Base-by-base conservation (phyloP, 768 basidiomycete species). In the Collybia nuda region DNA sequence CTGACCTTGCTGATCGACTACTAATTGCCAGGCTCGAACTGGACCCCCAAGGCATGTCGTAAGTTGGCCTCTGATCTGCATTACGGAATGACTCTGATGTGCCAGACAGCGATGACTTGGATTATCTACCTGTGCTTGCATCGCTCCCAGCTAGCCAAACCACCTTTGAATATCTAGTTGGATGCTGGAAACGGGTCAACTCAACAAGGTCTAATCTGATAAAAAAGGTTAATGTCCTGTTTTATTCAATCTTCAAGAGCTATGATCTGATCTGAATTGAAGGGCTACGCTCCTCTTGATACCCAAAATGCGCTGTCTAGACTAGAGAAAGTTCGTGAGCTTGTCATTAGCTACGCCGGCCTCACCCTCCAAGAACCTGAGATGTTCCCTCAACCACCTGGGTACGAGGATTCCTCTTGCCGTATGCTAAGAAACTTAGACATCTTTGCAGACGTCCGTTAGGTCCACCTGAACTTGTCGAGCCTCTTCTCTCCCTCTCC, bases 131-230 rank as follows among this genome's bases (percentile, higher is more conserved):
- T 5, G 84, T 90, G 15, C 66, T 91, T 1, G 88, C 88, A 2
- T 88, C 87, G 19, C 72, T 98, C 15, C 92, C 93, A 7, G 56
- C 80, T 6, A 69, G 84, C 48, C 84, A 93, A 66, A 93, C 95
- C 0, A 77, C 83, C 0, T 93, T 96, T 52, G 92, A 97, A 61
- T 98, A 93, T 64, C 76, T 99, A 19, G 79, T 92, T 7, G 88
- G 88, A 17, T 88, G 89, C 60, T 99, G 96, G 96, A 93, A 91
- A 68, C 81, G 95, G n/a, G 57, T 89, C 37, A 88, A 89, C 55
- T 55, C 69, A 6, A 76, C 77, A 12, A 74, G 76, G 51, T 67
- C 75, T 35, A 70, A 75, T 15, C 62, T 90, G 18, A 52, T 81
- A 39, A 90, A 86, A 62, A 88, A 82, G 81, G 90, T 85, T 37